A percentile compares a stretch with the other conserved stretches of the same genome.
phyloP scores from a whole-genome alignment of 495 filamentous ascomycete genomes.

The Penicillium egyptiacum region DNA sequence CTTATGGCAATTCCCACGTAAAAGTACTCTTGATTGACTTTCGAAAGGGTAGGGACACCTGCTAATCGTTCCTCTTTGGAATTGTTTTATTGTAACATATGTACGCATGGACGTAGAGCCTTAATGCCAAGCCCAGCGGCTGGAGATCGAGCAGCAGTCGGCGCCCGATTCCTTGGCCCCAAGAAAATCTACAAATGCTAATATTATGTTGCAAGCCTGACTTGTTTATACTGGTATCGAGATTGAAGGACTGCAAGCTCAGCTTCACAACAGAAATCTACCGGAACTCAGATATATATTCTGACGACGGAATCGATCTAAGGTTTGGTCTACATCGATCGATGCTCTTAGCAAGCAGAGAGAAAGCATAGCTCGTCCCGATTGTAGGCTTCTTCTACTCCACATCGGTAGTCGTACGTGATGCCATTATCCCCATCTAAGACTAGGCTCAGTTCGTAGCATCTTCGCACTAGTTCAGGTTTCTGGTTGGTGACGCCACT shows the following conservation, averaged over 20 bases:
- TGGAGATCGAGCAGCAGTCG: not conserved
- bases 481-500: slow-evolving; percentile 2
- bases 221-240: too few relatives aligned
- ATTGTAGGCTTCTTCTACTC: not conserved
- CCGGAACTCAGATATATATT: not conserved
- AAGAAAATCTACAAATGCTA: not conserved
- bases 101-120: slow-evolving; percentile 6
- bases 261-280: not conserved
- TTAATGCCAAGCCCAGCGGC: slow-evolving; percentile 7
- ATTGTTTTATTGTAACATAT: not conserved
- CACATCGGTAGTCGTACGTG: slow-evolving; percentile 5
- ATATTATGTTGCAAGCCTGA: not conserved
- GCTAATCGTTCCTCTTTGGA: not conserved
- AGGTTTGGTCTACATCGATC: not conserved
- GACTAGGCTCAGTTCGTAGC: slow-evolving; percentile 1
- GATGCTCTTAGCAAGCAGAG: not conserved
- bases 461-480: not conserved
- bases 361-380: not conserved
- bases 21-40: not conserved
- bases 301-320: not conserved
- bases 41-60: not conserved
- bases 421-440: slow-evolving; percentile 2
- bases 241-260: not conserved
- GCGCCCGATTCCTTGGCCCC: not conserved
- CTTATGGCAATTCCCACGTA: not conserved